Evolutionary conservation across 2,329 filamentous ascomycete species (phyloP), one percentile per base, ranked within the genome.

Genomic region (Paraconiothyrium brasiliense): DNA sequence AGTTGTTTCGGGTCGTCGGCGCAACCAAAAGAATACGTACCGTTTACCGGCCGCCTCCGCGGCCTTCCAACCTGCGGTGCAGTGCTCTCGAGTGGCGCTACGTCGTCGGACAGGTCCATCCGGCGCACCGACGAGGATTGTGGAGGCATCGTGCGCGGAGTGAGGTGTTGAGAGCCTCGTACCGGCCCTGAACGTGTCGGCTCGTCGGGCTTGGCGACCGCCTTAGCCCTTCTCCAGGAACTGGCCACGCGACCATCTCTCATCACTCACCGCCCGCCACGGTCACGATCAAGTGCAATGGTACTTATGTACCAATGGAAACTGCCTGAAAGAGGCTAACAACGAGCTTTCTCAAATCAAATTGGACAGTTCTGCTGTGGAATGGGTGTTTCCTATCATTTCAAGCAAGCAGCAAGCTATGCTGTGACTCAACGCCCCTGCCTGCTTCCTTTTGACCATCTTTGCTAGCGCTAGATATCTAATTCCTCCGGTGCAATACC

Each of bases 41-140:
- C 71, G 59, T 73, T 73, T n/a, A 71, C 58, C 47, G 70, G 68
- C 54, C 71, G 67, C 60, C 63, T 70, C 46, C 71, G 68, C 63
- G 67, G 63, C 62, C 61, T 50, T 56, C 56, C 58, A 22, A 46
- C 44, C n/a, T 49, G 37, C 4, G 58, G 55, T 22, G 50, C 47
- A 20, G 46, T 48, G 13, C 30, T 44, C 34, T 60, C 61, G 16
- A 55, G 34, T 27, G 55, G 56, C 44, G 43, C 58, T 35, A 44
- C 37, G 24, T 52, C 49, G 55, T 44, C 55, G 30, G 54, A 56
- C 44, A 35, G 35, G 20, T 60, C 61, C 61, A 63, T 63, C 43
- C 54, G 55, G 58, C n/a, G 24, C 46, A n/a, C 49, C 34, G 24
- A 41, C n/a, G 30, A 57, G 34, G 48, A 37, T 50, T 58, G 48